Conservation (phyloP, 768 basidiomycete genomes). For the Boletus reticuloceps region DNA sequence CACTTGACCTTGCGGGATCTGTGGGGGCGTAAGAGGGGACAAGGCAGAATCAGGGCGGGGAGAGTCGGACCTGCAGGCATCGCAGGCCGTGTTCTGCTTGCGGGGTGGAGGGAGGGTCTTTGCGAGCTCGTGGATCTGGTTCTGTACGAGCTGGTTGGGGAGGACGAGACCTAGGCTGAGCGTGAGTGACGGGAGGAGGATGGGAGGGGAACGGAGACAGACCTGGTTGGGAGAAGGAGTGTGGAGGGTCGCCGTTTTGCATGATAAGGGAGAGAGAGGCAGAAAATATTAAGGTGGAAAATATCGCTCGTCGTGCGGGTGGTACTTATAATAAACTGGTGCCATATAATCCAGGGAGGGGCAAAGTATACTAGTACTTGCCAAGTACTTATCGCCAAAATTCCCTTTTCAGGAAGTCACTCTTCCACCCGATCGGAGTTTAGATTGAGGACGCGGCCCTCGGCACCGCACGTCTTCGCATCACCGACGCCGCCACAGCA, state of each 20-base stretch:
- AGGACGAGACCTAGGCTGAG: slow-evolving; percentile 51
- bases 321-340: slow-evolving; percentile 25
- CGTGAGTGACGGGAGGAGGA: background rate
- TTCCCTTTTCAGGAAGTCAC: slow-evolving; percentile 3
- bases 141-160: slow-evolving; percentile 68
- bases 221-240: slow-evolving; percentile 36
- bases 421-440: slow-evolving; percentile 25
- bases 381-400: slow-evolving; percentile 26
- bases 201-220: background rate
- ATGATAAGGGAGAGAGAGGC: slow-evolving; percentile 25
- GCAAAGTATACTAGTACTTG: slow-evolving; percentile 5
- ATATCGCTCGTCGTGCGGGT: slow-evolving; percentile 9
- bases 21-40: slow-evolving; percentile 1
- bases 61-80: slow-evolving; percentile 73
- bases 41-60: background rate
- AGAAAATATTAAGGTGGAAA: slow-evolving; percentile 26
- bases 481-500: slow-evolving; percentile 21
- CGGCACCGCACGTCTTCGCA: slow-evolving; percentile 29
- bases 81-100: slow-evolving; percentile 92
- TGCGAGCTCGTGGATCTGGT: slow-evolving; percentile 78
- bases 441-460: slow-evolving; percentile 7
- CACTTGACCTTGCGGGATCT: slow-evolving; percentile 90
- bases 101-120: slow-evolving; percentile 81
- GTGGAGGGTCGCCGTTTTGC: slow-evolving; percentile 29
- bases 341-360: slow-evolving; percentile 12